Conservation (phyloP, 495 filamentous ascomycete genomes). For the Podospora fimiseda region DNA sequence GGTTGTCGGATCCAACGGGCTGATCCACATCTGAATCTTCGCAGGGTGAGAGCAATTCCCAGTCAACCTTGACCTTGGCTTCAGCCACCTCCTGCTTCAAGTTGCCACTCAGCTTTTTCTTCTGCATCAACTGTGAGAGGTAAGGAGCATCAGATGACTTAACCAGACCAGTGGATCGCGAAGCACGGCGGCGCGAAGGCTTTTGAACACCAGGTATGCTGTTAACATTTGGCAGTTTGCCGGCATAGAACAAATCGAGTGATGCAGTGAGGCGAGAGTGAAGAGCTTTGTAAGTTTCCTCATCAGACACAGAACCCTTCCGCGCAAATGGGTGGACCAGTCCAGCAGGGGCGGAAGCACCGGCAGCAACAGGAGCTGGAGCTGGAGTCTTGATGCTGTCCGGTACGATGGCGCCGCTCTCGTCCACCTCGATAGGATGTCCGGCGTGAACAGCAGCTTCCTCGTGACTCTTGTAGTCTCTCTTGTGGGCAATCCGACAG, state of each 20-base stretch:
- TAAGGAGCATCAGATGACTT: conserved; percentile 67
- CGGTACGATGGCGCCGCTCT: conserved; percentile 49
- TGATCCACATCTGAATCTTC: conserved; percentile 44
- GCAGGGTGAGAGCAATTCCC: conserved; percentile 43
- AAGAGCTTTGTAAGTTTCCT: conserved; percentile 45
- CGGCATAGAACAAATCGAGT: conserved; percentile 38
- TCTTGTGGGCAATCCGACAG: conserved; percentile 87
- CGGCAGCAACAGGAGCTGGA: conserved; percentile 3
- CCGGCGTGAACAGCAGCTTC: conserved; percentile 87
- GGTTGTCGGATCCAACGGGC: conserved; percentile 13
- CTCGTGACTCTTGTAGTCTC: conserved; percentile 90
- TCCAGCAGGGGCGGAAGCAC: conserved; percentile 32
- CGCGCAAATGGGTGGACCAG: conserved; percentile 67
- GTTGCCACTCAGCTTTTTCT: conserved; percentile 57
- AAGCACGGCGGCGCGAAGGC: not conserved
- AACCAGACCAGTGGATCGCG: conserved; percentile 38
- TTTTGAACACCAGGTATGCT: conserved; percentile 30
- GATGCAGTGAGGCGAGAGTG: conserved; percentile 43
- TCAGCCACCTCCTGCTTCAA: conserved; percentile 53
- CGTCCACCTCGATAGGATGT: conserved; percentile 66
- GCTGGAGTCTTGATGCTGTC: conserved; percentile 41
- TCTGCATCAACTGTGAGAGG: conserved; percentile 64
- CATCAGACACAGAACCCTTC: conserved; percentile 48
- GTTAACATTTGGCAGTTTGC: conserved; percentile 38
- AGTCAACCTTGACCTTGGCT: conserved; percentile 50